Evolutionary conservation across 495 filamentous ascomycete genomes (phyloP), one percentile per base, ranked within the genome.

Genomic region (Talaromyces nanjingensis): DNA sequence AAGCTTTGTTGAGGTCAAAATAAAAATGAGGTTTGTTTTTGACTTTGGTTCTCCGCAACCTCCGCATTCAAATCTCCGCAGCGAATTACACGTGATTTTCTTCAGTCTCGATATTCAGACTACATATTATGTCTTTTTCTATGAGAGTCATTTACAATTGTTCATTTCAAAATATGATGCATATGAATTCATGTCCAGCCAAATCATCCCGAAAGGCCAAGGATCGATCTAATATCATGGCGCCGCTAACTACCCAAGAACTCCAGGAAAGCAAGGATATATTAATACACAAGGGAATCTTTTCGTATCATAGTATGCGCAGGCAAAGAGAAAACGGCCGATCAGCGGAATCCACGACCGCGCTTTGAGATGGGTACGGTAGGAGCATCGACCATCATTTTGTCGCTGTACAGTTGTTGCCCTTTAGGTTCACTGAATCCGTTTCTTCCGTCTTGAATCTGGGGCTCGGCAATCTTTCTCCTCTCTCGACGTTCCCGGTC

Each of bases 371-470:
- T 63, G 22, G 64, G 68, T 34, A 65, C 70, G 24, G 66, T 55
- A 9, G 77, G 76, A 31, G 71, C 66, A 68, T 81, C 77, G 7
- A 76, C 70, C 73, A 77, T 76, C 75, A 81, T 81, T 60, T 75
- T 59, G 59, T 81, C 78, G 65, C 78, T 77, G 65, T 79, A 77
- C 6, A 76, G 70, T 0, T 73, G 70, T 14, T 16, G 61, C 33
- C 29, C 27, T 37, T 55, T 53, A 7, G 31, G 5, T 39, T 69
- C 77, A 33, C 65, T 69, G 64, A 89, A 89, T 1, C 87, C 88
- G 67, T 83, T 81, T 12, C 77, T 81, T 12, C 87, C 88, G 65
- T 89, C 85, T 37, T 89, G 77, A 6, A 87, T 63, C 6, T 78
- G 73, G 6, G 83, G 77, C 24, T 79, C 77, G 33, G 77, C 73